A percentile compares a stretch with the other conserved stretches of the same genome.
Evolutionary conservation across 1,284 basidiomycete species (phyloP).

Genomic region (Pulchroboletus neoregius): DNA sequence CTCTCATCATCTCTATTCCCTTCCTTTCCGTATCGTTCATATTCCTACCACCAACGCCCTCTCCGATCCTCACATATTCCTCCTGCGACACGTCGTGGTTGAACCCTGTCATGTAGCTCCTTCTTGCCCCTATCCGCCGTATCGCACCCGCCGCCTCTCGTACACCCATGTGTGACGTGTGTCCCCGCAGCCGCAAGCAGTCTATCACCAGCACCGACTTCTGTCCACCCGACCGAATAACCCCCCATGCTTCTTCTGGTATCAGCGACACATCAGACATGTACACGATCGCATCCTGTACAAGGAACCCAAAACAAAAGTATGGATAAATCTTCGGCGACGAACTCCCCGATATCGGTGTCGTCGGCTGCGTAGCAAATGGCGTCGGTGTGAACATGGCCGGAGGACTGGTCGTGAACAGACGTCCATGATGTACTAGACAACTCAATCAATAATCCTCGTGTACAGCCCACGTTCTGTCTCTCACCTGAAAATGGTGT

Average conservation of each 20-base stretch:
- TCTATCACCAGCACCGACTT: constrained; percentile 65
- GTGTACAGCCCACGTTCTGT: not conserved
- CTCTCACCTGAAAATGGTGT: constrained; percentile 62
- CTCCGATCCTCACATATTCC: constrained; percentile 61
- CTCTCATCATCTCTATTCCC: constrained; percentile 44
- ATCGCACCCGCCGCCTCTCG: constrained; percentile 53
- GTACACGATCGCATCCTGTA: constrained; percentile 61
- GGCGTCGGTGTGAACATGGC: constrained; percentile 44
- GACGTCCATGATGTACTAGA: constrained; percentile 62
- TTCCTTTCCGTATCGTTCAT: constrained; percentile 40
- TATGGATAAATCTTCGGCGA: constrained; percentile 53
- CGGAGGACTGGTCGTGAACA: constrained; percentile 44
- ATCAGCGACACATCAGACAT: constrained; percentile 75
- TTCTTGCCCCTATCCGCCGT: constrained; percentile 48
- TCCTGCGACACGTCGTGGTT: constrained; percentile 66
- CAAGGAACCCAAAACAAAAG: constrained; percentile 70
- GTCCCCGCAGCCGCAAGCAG: constrained; percentile 57
- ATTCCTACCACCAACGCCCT: no score
- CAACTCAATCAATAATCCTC: constrained; percentile 2
- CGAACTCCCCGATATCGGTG: constrained; percentile 35
- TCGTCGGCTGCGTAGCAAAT: constrained; percentile 40
- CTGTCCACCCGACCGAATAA: constrained; percentile 40
- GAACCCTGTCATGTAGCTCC: constrained; percentile 73
- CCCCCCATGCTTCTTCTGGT: constrained; percentile 61
- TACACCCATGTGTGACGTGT: constrained; percentile 73